Conservation (phyloP, 306 rosid species). For the Canavalia ensiformis region DNA sequence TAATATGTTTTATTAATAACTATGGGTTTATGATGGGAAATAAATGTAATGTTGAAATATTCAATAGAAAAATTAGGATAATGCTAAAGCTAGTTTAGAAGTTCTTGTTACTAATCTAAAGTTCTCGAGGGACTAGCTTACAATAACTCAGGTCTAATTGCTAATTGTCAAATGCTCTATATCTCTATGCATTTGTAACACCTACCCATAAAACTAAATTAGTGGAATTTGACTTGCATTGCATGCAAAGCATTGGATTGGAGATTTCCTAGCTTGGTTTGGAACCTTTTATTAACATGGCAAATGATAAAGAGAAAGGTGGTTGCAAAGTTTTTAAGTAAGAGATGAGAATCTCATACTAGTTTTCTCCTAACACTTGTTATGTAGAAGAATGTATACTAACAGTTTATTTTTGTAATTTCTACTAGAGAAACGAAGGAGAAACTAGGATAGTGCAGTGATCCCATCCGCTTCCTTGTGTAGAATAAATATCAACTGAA, state of each 20-base stretch:
- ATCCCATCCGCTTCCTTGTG: slow-evolving; percentile 96
- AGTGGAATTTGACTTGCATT: too few species aligned
- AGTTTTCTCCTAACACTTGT: slow-evolving; percentile 27
- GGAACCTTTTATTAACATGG: slow-evolving; percentile 94
- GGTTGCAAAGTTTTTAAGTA: slow-evolving; percentile 96
- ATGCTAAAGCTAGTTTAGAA: too few species aligned
- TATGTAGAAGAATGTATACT: neutral
- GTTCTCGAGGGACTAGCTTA: too few species aligned
- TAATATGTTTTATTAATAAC: too few species aligned
- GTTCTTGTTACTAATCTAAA: too few species aligned
- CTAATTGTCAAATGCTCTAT: too few species aligned
- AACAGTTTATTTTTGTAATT: slow-evolving; percentile 15
- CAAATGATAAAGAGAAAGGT: slow-evolving; percentile 97
- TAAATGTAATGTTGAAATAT: too few species aligned
- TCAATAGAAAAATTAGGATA: too few species aligned
- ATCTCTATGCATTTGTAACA: too few species aligned
- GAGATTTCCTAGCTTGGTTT: slow-evolving; percentile 98
- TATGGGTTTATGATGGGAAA: too few species aligned
- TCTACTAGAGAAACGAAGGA: slow-evolving; percentile 77
- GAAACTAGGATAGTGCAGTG: slow-evolving; percentile 95
- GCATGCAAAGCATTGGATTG: slow-evolving; percentile 73
- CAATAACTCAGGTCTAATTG: too few species aligned
- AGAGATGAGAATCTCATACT: slow-evolving; percentile 42
- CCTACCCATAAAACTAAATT: too few species aligned
- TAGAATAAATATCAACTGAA: slow-evolving; percentile 69